Evolutionary conservation across 2,329 filamentous ascomycete genomes (phyloP).

Genomic region (Trichoderma polysporum): DNA sequence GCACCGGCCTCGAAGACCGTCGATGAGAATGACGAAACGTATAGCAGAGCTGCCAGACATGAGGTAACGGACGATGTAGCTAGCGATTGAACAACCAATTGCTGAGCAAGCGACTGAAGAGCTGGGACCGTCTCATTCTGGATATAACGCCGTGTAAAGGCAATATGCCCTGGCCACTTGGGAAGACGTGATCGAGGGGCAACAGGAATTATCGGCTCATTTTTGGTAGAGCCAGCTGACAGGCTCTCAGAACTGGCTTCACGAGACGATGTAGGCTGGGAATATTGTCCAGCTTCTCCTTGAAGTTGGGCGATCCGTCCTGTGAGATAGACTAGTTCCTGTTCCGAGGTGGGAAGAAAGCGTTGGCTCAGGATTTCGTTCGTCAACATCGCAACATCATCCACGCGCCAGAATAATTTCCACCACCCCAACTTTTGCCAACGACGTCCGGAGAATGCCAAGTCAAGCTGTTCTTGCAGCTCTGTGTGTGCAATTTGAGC

Average conservation of each 20-base stretch:
- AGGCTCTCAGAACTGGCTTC: background rate
- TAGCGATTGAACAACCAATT: conserved; percentile 71
- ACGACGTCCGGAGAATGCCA: conserved; percentile 70
- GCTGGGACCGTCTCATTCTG: conserved; percentile 66
- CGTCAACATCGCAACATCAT: conserved; percentile 83
- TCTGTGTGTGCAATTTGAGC: conserved; percentile 79
- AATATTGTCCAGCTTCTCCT: conserved; percentile 32
- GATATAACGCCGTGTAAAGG: conserved; percentile 66
- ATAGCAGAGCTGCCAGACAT: conserved; percentile 55
- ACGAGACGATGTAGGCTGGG: conserved; percentile 36
- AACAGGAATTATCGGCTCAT: conserved; percentile 28
- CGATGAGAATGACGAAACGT: conserved; percentile 54
- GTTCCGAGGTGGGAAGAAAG: conserved; percentile 78
- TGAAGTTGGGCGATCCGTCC: conserved; percentile 65
- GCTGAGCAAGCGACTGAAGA: conserved; percentile 71
- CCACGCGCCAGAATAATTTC: conserved; percentile 92
- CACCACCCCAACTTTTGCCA: conserved; percentile 89
- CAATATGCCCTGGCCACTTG: conserved; percentile 74
- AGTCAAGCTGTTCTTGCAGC: conserved; percentile 74
- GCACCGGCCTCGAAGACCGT: conserved; percentile 61
- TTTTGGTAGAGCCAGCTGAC: conserved; percentile 24
- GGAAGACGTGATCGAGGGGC: conserved; percentile 29
- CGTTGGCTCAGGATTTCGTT: conserved; percentile 72
- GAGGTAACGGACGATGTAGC: conserved; percentile 66
- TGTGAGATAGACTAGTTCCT: conserved; percentile 76